Evolutionary conservation across 306 rosid species (phyloP).

Genomic region (Ormosia semicastrata): DNA sequence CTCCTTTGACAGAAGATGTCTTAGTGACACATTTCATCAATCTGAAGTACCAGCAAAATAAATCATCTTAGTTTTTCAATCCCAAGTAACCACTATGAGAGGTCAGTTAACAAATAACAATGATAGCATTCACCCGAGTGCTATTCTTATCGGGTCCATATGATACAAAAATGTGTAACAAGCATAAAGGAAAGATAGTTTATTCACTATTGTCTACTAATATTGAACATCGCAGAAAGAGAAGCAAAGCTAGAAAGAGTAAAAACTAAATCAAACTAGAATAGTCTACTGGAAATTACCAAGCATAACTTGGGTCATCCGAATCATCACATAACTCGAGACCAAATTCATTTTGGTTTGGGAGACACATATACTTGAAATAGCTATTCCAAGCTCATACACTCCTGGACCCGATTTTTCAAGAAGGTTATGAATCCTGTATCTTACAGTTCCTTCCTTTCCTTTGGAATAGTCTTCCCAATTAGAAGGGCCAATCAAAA

Average conservation of each 20-base stretch:
- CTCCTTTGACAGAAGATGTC: slow-evolving; percentile 66
- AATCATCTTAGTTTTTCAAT: slow-evolving; percentile 22
- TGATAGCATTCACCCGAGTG: not conserved
- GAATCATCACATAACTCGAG: no score
- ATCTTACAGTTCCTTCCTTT: no score
- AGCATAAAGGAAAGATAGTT: not conserved
- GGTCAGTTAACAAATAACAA: not conserved
- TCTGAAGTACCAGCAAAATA: slow-evolving; percentile 72
- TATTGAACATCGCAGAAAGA: not conserved
- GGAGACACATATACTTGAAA: no score
- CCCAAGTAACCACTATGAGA: slow-evolving; percentile 13
- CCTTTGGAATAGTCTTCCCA: no score
- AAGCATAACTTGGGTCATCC: slow-evolving; percentile 77
- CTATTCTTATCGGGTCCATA: not conserved
- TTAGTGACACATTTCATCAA: slow-evolving; percentile 77
- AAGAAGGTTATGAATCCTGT: no score
- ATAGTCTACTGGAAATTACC: slow-evolving; percentile 52
- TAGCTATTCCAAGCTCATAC: no score
- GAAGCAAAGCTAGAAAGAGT: not conserved
- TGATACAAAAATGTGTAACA: slow-evolving; percentile 6
- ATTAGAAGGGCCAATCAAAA: no score
- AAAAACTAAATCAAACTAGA: slow-evolving; percentile 9
- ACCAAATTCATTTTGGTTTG: no score
- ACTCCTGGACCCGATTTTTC: no score
- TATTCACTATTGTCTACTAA: not conserved